A percentile compares a stretch with the other conserved stretches of the same genome.
Evolutionary conservation across 805 yeast genomes (phyloP).

Genomic region (Starmerella potacharoeniae): DNA sequence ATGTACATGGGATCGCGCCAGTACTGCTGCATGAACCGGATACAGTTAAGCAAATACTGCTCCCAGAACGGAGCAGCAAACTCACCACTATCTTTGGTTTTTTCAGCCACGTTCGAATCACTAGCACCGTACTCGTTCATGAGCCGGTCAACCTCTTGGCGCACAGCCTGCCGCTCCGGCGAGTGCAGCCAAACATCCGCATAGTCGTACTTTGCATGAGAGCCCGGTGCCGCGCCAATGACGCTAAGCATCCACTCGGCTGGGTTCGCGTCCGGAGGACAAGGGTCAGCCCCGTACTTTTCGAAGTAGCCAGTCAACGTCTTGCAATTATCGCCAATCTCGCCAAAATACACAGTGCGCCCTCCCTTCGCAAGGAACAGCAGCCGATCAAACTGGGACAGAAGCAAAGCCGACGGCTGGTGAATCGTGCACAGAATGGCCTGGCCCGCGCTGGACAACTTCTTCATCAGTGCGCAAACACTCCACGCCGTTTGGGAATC

Average conservation of each 20-base stretch:
- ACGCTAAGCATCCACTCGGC: slow-evolving; percentile 66
- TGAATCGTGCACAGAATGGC: slow-evolving; percentile 67
- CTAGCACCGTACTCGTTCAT: slow-evolving; percentile 26
- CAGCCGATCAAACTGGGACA: slow-evolving; percentile 57
- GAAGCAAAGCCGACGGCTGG: slow-evolving; percentile 62
- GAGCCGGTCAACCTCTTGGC: slow-evolving; percentile 30
- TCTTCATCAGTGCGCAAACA: slow-evolving; percentile 53
- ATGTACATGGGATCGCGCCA: slow-evolving; percentile 57
- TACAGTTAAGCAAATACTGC: slow-evolving; percentile 35
- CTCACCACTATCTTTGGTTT: slow-evolving; percentile 19
- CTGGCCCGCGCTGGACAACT: slow-evolving; percentile 60
- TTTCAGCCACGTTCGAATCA: slow-evolving; percentile 21
- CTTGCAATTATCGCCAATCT: slow-evolving; percentile 53
- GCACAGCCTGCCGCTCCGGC: slow-evolving; percentile 31
- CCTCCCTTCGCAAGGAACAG: slow-evolving; percentile 66
- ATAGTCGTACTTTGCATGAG: slow-evolving; percentile 49
- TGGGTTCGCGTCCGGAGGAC: slow-evolving; percentile 52
- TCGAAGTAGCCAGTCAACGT: slow-evolving; percentile 57
- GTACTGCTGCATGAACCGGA: slow-evolving; percentile 36
- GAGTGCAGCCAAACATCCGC: slow-evolving; percentile 48
- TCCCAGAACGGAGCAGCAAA: slow-evolving; percentile 40
- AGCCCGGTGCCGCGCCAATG: slow-evolving; percentile 75
- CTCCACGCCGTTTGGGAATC: slow-evolving; percentile 59
- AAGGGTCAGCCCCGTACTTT: slow-evolving; percentile 57
- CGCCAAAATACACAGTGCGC: slow-evolving; percentile 71